Percentiles rank a stretch among this genome's conserved stretches.
These are phyloP conservation scores for Jaenimonas drosophilae DNA, from an alignment of 208 protist genomes.

Conservation along the genomic window DNA sequence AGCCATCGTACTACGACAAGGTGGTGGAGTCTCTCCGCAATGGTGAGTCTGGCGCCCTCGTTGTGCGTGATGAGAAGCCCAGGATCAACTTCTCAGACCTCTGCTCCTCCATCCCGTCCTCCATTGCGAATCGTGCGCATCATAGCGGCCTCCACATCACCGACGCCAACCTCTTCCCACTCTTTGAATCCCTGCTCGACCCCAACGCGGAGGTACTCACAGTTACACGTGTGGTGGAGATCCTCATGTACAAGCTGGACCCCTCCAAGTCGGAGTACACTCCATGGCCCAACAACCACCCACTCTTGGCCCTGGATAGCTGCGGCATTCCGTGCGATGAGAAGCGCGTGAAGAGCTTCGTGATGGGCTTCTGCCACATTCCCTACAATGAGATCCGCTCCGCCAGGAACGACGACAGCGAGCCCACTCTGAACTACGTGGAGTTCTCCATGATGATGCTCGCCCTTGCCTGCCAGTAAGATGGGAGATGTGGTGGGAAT, in stretches of 20 bases:
- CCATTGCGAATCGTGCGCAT: background rate
- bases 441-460: slow-evolving; percentile 86
- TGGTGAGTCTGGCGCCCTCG: background rate
- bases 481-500: background rate
- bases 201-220: slow-evolving; percentile 13
- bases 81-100: too few species aligned
- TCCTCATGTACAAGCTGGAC: slow-evolving; percentile 38
- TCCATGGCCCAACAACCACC: slow-evolving; percentile 39
- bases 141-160: background rate
- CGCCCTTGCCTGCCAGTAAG: slow-evolving; percentile 51
- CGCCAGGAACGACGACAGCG: slow-evolving; percentile 5
- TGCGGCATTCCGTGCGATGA: slow-evolving; percentile 65
- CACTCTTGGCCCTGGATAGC: slow-evolving; percentile 54
- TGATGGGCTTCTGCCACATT: slow-evolving; percentile 37
- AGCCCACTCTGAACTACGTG: slow-evolving; percentile 55
- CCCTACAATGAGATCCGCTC: slow-evolving; percentile 10
- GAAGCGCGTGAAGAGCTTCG: slow-evolving; percentile 31
- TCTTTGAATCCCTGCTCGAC: slow-evolving; percentile 32
- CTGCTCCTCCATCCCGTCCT: background rate
- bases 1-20: slow-evolving; percentile 1
- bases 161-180: slow-evolving; percentile 20
- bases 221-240: slow-evolving; percentile 22
- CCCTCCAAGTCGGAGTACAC: slow-evolving; percentile 4
- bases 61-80: slow-evolving; percentile 2
- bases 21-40: background rate